phyloP scores from a whole-genome alignment of 1,284 basidiomycete species.

The Cryptococcus maquisensis region DNA sequence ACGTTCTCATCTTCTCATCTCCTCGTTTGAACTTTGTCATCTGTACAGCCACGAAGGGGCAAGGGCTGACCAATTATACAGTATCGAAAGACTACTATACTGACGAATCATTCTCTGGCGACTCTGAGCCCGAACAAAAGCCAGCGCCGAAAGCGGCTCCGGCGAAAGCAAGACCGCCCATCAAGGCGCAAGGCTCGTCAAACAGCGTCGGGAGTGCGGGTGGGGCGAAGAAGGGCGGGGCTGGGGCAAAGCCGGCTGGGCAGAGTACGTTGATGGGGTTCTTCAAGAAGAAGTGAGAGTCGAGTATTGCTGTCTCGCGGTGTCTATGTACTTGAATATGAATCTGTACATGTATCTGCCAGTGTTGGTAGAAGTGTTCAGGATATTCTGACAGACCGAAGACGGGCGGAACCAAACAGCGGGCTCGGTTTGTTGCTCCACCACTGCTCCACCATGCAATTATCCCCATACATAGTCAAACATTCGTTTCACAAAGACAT shows the following conservation, averaged over 20 bases:
- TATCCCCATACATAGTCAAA: no score
- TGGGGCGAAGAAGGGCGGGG: slow-evolving; percentile 3
- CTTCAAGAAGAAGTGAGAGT: slow-evolving; percentile 35
- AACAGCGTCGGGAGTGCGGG: slow-evolving; percentile 15
- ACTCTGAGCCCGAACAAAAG: slow-evolving; percentile 21
- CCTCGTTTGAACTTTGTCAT: no score
- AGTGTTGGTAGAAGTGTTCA: no score
- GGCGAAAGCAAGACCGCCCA: slow-evolving; percentile 2
- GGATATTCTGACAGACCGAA: no score
- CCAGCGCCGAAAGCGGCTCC: slow-evolving; percentile 11
- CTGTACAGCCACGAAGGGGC: no score
- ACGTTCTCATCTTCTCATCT: slow-evolving; percentile 4
- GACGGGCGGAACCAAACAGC: no score
- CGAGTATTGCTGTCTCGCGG: no score
- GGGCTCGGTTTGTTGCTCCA: no score
- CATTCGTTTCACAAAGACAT: no score
- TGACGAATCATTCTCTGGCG: slow-evolving; percentile 34
- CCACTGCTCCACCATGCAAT: no score
- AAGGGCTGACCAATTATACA: slow-evolving; percentile 5
- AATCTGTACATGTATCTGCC: no score
- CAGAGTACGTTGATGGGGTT: slow-evolving; percentile 39
- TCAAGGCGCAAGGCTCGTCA: slow-evolving; percentile 9
- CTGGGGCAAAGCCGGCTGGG: slow-evolving; percentile 1
- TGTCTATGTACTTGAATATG: no score
- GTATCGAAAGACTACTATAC: slow-evolving; percentile 34